These are phyloP conservation scores for Neurospora sp. DNA, from an alignment of 495 filamentous ascomycete genomes.

Conservation along the genomic window DNA sequence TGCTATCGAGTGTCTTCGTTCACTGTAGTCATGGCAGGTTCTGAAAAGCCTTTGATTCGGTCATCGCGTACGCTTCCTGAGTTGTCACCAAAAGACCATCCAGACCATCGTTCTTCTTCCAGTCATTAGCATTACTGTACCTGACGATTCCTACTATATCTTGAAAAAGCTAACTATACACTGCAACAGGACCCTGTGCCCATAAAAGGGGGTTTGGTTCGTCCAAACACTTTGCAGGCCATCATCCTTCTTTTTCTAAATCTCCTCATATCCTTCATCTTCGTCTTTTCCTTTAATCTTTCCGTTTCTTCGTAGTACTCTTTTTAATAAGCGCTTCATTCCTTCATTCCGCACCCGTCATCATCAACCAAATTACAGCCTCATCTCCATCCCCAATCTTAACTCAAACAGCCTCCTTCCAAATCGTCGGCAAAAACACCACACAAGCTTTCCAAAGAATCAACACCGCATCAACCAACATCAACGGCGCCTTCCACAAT, in stretches of 20 bases:
- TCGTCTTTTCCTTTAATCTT: background rate
- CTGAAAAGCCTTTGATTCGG: background rate
- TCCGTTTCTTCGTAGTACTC: background rate
- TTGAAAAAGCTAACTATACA: background rate
- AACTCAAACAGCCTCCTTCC: slow-evolving; percentile 35
- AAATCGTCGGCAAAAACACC: slow-evolving; percentile 81
- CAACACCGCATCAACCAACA: slow-evolving; percentile 47
- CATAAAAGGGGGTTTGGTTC: background rate
- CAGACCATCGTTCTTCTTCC: background rate
- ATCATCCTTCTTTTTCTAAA: background rate
- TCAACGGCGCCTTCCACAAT: slow-evolving; percentile 48
- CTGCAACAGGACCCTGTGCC: background rate
- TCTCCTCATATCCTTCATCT: background rate
- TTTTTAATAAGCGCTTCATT: background rate
- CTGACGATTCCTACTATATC: background rate
- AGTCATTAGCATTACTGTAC: background rate
- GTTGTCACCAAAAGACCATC: background rate
- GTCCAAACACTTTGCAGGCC: background rate
- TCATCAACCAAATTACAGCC: background rate
- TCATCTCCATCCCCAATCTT: background rate
- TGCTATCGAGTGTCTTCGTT: background rate
- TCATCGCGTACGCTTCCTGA: background rate
- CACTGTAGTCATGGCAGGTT: background rate
- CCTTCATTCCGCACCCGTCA: background rate
- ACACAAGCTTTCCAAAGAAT: slow-evolving; percentile 83